phyloP scores from a whole-genome alignment of 768 basidiomycete species.

The Boletus tomentosulus region DNA sequence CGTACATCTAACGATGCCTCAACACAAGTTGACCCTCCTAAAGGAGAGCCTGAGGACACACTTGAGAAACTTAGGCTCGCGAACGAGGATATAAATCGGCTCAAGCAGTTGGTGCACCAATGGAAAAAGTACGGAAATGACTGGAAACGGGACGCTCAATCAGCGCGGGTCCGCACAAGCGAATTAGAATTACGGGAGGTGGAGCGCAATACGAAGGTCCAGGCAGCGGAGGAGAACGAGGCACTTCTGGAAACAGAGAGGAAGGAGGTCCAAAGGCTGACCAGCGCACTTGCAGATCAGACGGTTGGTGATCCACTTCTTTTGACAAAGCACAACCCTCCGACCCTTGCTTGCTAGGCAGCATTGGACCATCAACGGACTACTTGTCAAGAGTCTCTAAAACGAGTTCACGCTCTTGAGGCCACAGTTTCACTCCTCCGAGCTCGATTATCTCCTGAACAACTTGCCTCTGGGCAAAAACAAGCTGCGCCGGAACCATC shows the following conservation, averaged over 20 bases:
- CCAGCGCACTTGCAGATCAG: slow-evolving; percentile 17
- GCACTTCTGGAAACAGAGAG: slow-evolving; percentile 4
- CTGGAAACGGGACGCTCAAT: slow-evolving; percentile 23
- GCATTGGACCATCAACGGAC: slow-evolving; percentile 11
- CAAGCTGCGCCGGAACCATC: background rate
- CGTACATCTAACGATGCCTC: slow-evolving; percentile 5
- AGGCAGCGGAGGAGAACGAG: slow-evolving; percentile 9
- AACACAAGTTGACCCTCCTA: background rate
- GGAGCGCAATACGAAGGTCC: slow-evolving; percentile 7
- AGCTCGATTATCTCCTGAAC: slow-evolving; percentile 16
- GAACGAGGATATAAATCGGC: slow-evolving; percentile 15
- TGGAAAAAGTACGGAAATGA: slow-evolving; percentile 25
- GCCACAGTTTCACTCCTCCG: slow-evolving; percentile 13
- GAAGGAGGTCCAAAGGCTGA: slow-evolving; percentile 11
- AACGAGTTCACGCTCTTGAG: slow-evolving; percentile 18
- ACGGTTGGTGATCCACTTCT: slow-evolving; percentile 15
- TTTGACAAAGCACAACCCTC: background rate
- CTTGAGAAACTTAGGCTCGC: slow-evolving; percentile 13
- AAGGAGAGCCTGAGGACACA: slow-evolving; percentile 1
- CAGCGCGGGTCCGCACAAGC: slow-evolving; percentile 6
- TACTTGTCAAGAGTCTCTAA: slow-evolving; percentile 8
- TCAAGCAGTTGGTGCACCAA: slow-evolving; percentile 17
- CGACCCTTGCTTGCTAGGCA: slow-evolving; percentile 9
- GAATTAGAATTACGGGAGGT: slow-evolving; percentile 11
- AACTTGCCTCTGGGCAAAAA: slow-evolving; percentile 8